A percentile compares a stretch with the other conserved stretches of the same genome.
phyloP scores from a whole-genome alignment of 805 yeast species.

The Pichia paraexigua region DNA sequence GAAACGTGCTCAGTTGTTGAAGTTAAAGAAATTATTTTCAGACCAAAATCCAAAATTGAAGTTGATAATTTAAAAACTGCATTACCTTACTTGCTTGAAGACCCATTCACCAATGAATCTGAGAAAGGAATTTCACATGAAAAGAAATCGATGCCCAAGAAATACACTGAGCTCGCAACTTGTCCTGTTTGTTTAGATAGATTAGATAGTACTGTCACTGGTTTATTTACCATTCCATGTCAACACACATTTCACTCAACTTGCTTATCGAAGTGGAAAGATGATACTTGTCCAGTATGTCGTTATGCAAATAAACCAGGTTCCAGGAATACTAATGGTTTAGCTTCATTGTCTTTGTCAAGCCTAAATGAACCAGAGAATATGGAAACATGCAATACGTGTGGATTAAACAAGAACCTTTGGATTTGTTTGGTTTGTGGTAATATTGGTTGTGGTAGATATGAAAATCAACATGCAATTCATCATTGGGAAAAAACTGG shows the following conservation, averaged over 20 bases:
- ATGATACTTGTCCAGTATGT: conserved; percentile 87
- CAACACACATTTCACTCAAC: conserved; percentile 91
- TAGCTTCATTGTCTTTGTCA: background rate
- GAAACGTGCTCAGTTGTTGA: conserved; percentile 74
- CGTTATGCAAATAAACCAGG: conserved; percentile 51
- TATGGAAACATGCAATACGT: conserved; percentile 42
- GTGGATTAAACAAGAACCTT: conserved; percentile 52
- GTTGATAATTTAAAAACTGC: conserved; percentile 15
- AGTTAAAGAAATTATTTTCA: conserved; percentile 51
- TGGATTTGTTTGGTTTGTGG: conserved; percentile 94
- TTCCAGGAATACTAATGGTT: background rate
- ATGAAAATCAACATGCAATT: conserved; percentile 78
- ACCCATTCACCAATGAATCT: conserved; percentile 51
- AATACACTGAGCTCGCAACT: conserved; percentile 60
- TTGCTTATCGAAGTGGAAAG: conserved; percentile 82
- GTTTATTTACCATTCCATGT: conserved; percentile 80
- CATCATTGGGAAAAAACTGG: conserved; percentile 69
- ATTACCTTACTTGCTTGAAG: conserved; percentile 63
- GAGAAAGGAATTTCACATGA: background rate
- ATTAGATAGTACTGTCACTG: conserved; percentile 74
- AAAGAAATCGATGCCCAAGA: conserved; percentile 18
- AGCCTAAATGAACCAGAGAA: conserved; percentile 17
- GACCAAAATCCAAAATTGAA: conserved; percentile 15
- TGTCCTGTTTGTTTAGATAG: conserved; percentile 91
- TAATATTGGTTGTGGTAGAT: conserved; percentile 85